A percentile compares a stretch with the other conserved stretches of the same genome.
phyloP scores from a whole-genome alignment of 495 filamentous ascomycete genomes.

The Penicillium desertorum region DNA sequence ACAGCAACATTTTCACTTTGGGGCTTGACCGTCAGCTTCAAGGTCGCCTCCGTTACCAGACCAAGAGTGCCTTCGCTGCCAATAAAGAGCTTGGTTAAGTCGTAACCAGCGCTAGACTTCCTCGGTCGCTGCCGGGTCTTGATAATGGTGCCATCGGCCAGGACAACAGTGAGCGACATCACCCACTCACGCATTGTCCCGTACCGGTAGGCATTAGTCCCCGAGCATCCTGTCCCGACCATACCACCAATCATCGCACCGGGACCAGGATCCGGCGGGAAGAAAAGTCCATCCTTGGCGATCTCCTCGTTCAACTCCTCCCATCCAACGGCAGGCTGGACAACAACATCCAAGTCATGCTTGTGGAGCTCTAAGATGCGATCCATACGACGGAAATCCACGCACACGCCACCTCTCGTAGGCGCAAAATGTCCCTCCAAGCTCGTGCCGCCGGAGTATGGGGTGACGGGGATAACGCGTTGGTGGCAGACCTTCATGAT shows the following conservation, averaged over 20 bases:
- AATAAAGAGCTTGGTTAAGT: slow-evolving; percentile 62
- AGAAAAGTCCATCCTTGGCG: slow-evolving; percentile 57
- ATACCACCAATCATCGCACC: slow-evolving; percentile 70
- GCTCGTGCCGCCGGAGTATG: slow-evolving; percentile 63
- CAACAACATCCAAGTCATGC: slow-evolving; percentile 61
- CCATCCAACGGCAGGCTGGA: slow-evolving; percentile 68
- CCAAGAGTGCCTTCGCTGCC: slow-evolving; percentile 66
- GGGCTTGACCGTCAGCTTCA: slow-evolving; percentile 63
- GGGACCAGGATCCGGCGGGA: slow-evolving; percentile 66
- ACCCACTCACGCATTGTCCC: slow-evolving; percentile 73
- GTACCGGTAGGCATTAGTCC: slow-evolving; percentile 67
- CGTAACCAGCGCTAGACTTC: slow-evolving; percentile 67
- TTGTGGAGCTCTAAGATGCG: slow-evolving; percentile 56
- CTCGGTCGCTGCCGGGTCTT: slow-evolving; percentile 64
- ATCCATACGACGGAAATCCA: slow-evolving; percentile 66
- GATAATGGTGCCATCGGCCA: slow-evolving; percentile 65
- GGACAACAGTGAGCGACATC: slow-evolving; percentile 59
- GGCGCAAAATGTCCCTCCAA: slow-evolving; percentile 63
- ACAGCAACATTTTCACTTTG: slow-evolving; percentile 63
- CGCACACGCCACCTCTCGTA: slow-evolving; percentile 60
- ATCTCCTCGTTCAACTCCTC: slow-evolving; percentile 60
- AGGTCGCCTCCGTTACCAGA: slow-evolving; percentile 61
- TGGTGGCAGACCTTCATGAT: slow-evolving; percentile 65
- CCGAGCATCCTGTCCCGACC: slow-evolving; percentile 65
- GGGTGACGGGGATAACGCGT: slow-evolving; percentile 61